Evolutionary conservation across 208 protist species (phyloP), one percentile per base, ranked within the genome.

Genomic region (Acanthamoeba sp.): DNA sequence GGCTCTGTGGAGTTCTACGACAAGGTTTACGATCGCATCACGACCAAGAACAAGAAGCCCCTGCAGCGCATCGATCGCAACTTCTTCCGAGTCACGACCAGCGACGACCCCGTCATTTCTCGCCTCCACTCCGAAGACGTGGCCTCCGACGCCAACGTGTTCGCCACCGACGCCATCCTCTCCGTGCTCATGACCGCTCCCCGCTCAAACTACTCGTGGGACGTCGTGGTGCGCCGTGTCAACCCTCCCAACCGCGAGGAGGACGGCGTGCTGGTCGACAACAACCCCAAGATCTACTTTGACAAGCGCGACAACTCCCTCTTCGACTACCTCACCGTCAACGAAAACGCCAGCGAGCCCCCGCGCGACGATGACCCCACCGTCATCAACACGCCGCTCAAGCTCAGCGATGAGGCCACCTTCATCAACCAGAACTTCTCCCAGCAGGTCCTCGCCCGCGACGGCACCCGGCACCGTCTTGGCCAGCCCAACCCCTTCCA

Each of bases 121-220:
- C 64, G 87, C 29, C 84, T 96, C 36, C 69, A 76, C 93, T 29
- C 45, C 78, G 94, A 62, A 2, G 87, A 89, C 66, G 34, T 29
- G 14, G 71, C 71, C 71, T 55, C 32, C 22, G 29, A 91, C 38
- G 96, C 62, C 76, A 95, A 95, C 69, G 96, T 98, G 9, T 98
- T 96, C 95, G 93, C 95, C 27, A 97, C 96, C 34, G 96, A 97
- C 80, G 32, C 29, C 34, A 96, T 98, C 91, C 78, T 98, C 24
- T 64, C 97, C 6, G 78, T 84, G 20, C 64, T 98, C 42, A 97
- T 97, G 97, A 69, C 87, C 32, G 88, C 94, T 24, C 69, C 95
- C 14, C 96, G 96, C 50, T 97, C 95, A 1, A 92, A 96, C 29
- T 96, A 96, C 91, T 96, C 96, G 10, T 98, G 96, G 96, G 97